A percentile compares a stretch with the other conserved stretches of the same genome.
Evolutionary conservation across 208 protist genomes (phyloP).

Genomic region (Trypanosoma melophagium): DNA sequence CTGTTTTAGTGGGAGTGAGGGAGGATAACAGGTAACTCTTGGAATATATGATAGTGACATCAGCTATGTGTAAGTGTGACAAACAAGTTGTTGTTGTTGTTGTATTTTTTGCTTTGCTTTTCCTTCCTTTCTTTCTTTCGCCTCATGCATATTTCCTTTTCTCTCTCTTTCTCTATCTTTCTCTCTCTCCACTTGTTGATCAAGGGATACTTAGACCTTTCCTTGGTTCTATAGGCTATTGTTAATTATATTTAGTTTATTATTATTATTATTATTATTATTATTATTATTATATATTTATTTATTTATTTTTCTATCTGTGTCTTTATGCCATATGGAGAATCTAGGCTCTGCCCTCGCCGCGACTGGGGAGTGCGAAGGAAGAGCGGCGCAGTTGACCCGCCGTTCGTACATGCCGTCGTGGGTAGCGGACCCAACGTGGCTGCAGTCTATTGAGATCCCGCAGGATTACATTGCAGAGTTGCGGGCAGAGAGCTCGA

Average conservation of each 20-base stretch:
- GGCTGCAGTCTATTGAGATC: constrained; percentile 13
- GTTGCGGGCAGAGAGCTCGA: background rate
- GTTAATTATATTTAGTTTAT: too few species aligned
- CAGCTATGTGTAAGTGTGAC: too few species aligned
- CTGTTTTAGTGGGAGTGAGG: too few species aligned
- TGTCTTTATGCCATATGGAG: constrained; percentile 7
- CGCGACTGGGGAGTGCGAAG: background rate
- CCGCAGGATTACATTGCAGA: constrained; percentile 15
- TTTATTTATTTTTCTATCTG: background rate
- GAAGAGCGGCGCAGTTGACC: background rate
- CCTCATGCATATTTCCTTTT: background rate
- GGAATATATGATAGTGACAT: too few species aligned
- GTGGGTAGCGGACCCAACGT: constrained; percentile 11
- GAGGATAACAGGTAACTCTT: too few species aligned
- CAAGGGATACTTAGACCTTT: too few species aligned
- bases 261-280: too few species aligned
- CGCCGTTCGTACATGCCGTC: constrained; percentile 20
- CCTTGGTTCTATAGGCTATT: too few species aligned
- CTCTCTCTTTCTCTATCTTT: background rate
- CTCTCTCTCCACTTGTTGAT: too few species aligned
- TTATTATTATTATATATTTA: background rate
- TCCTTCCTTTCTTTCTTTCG: background rate
- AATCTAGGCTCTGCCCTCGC: constrained; percentile 6
- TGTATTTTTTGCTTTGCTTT: constrained; percentile 7
- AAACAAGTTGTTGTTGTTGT: background rate